Percentiles rank a stretch among this genome's conserved stretches.
phyloP scores from a whole-genome alignment of 2,329 filamentous ascomycete genomes.

The Arthrobotrys musiformis region DNA sequence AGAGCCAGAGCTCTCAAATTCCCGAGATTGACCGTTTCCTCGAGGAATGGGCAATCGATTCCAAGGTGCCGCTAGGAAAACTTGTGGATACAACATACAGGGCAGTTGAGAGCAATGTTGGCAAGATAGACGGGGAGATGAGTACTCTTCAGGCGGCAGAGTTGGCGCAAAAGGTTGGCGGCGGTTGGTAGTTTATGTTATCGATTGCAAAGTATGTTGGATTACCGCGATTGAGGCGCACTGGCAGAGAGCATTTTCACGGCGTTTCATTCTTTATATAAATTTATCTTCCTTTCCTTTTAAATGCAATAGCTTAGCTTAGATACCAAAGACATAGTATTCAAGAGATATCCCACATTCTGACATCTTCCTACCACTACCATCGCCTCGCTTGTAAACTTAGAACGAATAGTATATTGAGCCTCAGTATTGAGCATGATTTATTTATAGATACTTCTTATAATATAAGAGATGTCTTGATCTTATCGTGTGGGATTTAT shows the following conservation, averaged over 20 bases:
- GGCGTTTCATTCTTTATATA: slow-evolving; percentile 19
- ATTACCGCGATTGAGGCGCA: not conserved
- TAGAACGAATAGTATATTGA: no score
- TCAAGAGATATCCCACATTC: no score
- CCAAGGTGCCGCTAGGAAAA: slow-evolving; percentile 75
- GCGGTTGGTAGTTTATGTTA: slow-evolving; percentile 77
- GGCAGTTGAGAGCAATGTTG: slow-evolving; percentile 93
- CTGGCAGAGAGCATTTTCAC: slow-evolving; percentile 9
- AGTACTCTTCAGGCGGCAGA: slow-evolving; percentile 82
- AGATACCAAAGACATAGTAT: not conserved
- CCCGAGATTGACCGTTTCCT: slow-evolving; percentile 72
- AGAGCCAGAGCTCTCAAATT: slow-evolving; percentile 59
- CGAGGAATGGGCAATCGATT: slow-evolving; percentile 78
- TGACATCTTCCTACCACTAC: no score
- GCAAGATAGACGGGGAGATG: slow-evolving; percentile 71
- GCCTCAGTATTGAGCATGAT: no score
- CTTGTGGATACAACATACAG: slow-evolving; percentile 88
- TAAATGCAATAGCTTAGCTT: not conserved
- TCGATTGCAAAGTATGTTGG: not conserved
- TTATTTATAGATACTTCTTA: no score
- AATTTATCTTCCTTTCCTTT: not conserved
- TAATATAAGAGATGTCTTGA: no score
- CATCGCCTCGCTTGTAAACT: no score
- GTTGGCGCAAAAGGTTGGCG: slow-evolving; percentile 88
- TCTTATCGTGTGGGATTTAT: no score